A percentile compares a stretch with the other conserved stretches of the same genome.
phyloP scores from a whole-genome alignment of 495 filamentous ascomycete genomes.

The Amniculicola lignicola region DNA sequence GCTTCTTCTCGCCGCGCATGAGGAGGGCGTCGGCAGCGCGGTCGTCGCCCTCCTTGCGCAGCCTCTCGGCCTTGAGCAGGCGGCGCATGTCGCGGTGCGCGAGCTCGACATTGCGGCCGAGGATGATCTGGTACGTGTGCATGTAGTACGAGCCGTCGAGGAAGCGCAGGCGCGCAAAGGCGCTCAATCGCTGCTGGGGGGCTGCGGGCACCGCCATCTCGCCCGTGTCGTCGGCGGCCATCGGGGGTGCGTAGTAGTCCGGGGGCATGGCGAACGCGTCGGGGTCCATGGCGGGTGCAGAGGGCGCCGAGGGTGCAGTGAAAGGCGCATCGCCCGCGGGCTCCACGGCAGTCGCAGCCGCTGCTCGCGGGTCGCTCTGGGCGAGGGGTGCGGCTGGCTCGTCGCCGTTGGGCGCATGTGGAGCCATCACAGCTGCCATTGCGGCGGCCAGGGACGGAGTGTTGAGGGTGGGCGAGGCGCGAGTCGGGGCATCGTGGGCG shows the following conservation, averaged over 20 bases:
- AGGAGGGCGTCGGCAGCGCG: slow-evolving; percentile 2
- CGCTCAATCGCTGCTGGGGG: slow-evolving; percentile 34
- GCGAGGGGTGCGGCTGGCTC: too few species aligned
- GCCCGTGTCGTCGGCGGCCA: not conserved
- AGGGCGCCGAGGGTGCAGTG: too few species aligned
- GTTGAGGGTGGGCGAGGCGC: too few species aligned
- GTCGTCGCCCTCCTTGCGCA: slow-evolving; percentile 14
- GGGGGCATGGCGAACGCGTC: too few species aligned
- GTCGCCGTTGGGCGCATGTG: too few species aligned
- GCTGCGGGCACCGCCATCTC: not conserved
- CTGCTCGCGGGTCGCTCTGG: too few species aligned
- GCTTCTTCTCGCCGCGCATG: slow-evolving; percentile 9
- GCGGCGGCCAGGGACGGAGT: too few species aligned
- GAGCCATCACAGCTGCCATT: too few species aligned
- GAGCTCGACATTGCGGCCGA: slow-evolving; percentile 60
- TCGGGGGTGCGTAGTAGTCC: not conserved
- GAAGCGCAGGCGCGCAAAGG: slow-evolving; percentile 69
- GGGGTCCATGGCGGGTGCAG: too few species aligned
- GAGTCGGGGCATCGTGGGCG: too few species aligned
- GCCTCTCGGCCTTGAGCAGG: slow-evolving; percentile 11
- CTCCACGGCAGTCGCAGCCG: too few species aligned
- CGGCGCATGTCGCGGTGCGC: slow-evolving; percentile 25
- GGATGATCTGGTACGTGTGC: slow-evolving; percentile 62
- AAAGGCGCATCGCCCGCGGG: too few species aligned
- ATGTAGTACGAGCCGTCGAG: slow-evolving; percentile 70